Evolutionary conservation across 768 basidiomycete genomes (phyloP).

Genomic region (Tubosaeta brunneosetosa): DNA sequence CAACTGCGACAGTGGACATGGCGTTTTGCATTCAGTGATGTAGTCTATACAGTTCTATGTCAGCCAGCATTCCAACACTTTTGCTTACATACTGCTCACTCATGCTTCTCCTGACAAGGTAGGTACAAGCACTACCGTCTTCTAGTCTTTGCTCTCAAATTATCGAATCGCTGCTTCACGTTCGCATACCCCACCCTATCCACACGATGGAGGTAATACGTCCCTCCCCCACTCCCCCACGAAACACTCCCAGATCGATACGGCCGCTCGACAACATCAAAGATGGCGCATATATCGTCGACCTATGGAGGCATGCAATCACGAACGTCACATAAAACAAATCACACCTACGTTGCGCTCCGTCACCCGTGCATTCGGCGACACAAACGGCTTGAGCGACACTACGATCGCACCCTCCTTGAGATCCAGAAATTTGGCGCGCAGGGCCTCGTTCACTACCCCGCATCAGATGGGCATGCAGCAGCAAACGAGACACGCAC

Average conservation of each 20-base stretch:
- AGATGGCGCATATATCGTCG: slow-evolving; percentile 77
- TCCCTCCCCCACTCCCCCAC: slow-evolving; percentile 69
- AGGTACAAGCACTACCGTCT: slow-evolving; percentile 11
- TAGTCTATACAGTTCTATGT: too few relatives aligned
- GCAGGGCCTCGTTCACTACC: slow-evolving; percentile 80
- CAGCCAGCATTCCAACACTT: too few relatives aligned
- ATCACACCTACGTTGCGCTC: slow-evolving; percentile 66
- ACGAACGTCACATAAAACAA: neutral
- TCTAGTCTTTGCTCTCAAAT: slow-evolving; percentile 31
- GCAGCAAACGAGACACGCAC: slow-evolving; percentile 43
- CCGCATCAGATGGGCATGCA: neutral
- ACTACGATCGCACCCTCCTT: slow-evolving; percentile 91
- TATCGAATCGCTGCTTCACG: slow-evolving; percentile 55
- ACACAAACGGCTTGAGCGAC: slow-evolving; percentile 82
- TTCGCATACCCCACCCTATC: slow-evolving; percentile 67
- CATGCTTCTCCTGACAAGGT: too few relatives aligned
- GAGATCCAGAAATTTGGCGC: slow-evolving; percentile 88
- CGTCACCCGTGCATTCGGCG: slow-evolving; percentile 70
- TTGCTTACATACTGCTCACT: too few relatives aligned
- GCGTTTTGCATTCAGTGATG: too few relatives aligned
- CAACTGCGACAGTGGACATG: too few relatives aligned
- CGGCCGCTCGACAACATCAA: slow-evolving; percentile 63
- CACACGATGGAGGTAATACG: slow-evolving; percentile 73
- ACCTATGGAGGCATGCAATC: slow-evolving; percentile 38
- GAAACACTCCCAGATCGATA: slow-evolving; percentile 76